A percentile compares a stretch with the other conserved stretches of the same genome.
phyloP scores from a whole-genome alignment of 306 rosid genomes.

The Lithocarpus polystachyus region DNA sequence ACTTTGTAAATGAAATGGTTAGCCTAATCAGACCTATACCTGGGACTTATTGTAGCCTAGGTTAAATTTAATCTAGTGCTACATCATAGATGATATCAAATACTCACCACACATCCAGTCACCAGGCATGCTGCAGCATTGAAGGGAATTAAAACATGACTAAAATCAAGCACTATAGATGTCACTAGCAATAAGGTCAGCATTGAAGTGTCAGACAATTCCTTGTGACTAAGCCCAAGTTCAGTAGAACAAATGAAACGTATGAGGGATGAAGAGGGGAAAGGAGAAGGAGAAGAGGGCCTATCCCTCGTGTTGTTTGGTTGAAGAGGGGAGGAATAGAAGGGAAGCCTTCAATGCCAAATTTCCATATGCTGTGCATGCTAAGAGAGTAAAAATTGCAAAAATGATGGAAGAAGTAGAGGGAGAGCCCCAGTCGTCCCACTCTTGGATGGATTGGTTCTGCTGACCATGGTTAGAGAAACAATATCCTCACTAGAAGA shows the following conservation, averaged over 20 bases:
- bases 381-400: background rate
- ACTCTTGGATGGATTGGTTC: background rate
- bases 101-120: background rate
- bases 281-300: background rate
- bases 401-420: background rate
- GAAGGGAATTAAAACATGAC: background rate
- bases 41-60: background rate
- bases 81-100: background rate
- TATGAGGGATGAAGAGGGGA: too few relatives aligned
- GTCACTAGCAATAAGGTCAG: background rate
- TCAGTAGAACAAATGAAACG: background rate
- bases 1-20: background rate
- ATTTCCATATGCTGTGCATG: background rate
- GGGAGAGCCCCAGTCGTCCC: background rate
- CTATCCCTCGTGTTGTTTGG: background rate
- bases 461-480: background rate
- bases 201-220: background rate
- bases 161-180: background rate
- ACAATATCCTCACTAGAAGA: too few relatives aligned
- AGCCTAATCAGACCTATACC: background rate
- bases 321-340: background rate
- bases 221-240: background rate
- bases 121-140: background rate
- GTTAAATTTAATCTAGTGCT: background rate
- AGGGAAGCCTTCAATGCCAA: background rate